phyloP scores from a whole-genome alignment of 345 rosid species.

The Laguncularia racemosa region DNA sequence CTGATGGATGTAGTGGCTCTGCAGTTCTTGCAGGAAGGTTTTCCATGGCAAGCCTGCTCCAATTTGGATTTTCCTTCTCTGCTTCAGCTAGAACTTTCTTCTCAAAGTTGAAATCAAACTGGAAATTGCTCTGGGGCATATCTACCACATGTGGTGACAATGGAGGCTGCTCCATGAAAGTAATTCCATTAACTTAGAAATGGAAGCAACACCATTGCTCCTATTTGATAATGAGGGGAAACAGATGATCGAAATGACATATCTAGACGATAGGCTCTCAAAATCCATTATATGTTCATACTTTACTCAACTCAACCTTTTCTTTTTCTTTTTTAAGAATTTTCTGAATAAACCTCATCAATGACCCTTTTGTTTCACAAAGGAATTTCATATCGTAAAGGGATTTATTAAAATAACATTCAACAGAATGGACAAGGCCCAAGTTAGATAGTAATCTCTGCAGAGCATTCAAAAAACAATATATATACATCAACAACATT shows the following conservation, averaged over 20 bases:
- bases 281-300: too few species aligned
- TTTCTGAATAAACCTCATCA: too few species aligned
- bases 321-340: too few species aligned
- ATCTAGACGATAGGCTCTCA: too few species aligned
- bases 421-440: too few species aligned
- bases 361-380: too few species aligned
- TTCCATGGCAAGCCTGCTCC: conserved; percentile 58
- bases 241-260: too few species aligned
- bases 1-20: conserved; percentile 43
- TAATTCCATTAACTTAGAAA: neutral
- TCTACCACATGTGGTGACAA: conserved; percentile 48
- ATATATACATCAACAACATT: neutral
- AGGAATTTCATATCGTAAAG: too few species aligned
- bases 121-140: conserved; percentile 65
- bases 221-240: too few species aligned
- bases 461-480: neutral
- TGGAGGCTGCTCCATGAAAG: conserved; percentile 42
- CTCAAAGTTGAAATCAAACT: conserved; percentile 70
- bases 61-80: conserved; percentile 54
- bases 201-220: neutral
- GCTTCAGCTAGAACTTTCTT: conserved; percentile 60
- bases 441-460: too few species aligned
- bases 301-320: too few species aligned
- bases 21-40: conserved; percentile 42
- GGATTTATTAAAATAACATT: too few species aligned